These are phyloP conservation scores for Andrographis paniculata DNA, from an alignment of 305 asterid genomes.

Conservation along the genomic window DNA sequence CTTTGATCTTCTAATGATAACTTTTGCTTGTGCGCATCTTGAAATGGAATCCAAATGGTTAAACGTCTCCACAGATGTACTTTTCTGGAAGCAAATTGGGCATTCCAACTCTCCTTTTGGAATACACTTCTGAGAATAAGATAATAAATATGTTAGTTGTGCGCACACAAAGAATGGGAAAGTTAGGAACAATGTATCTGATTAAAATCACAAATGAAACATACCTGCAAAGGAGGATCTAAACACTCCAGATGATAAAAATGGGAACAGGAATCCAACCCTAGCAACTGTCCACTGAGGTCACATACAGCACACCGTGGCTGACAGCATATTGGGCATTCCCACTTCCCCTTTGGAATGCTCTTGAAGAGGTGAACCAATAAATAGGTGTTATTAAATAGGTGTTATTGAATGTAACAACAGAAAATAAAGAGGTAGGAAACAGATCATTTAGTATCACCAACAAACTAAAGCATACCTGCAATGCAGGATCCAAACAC, in stretches of 20 bases:
- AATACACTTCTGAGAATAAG: slow-evolving; percentile 30
- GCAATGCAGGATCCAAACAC: slow-evolving; percentile 13
- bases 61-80: slow-evolving; percentile 24
- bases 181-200: neutral
- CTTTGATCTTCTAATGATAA: slow-evolving; percentile 38
- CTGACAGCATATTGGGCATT: slow-evolving; percentile 16
- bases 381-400: slow-evolving; percentile 2
- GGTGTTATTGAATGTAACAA: neutral
- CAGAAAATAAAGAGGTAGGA: neutral
- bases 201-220: slow-evolving; percentile 9
- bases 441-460: neutral
- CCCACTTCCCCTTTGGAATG: slow-evolving; percentile 21
- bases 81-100: slow-evolving; percentile 34
- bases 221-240: slow-evolving; percentile 65
- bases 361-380: slow-evolving; percentile 7
- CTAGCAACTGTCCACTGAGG: slow-evolving; percentile 58
- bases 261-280: slow-evolving; percentile 52
- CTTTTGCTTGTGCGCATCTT: slow-evolving; percentile 44
- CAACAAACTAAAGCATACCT: slow-evolving; percentile 2
- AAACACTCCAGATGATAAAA: slow-evolving; percentile 55
- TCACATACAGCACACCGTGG: slow-evolving; percentile 48
- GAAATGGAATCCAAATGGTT: slow-evolving; percentile 32
- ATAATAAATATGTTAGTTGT: slow-evolving; percentile 12
- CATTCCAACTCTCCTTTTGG: slow-evolving; percentile 64
- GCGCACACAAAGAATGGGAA: slow-evolving; percentile 9